Evolutionary conservation across 2,329 filamentous ascomycete genomes (phyloP), one percentile per base, ranked within the genome.

Genomic region (Leptographium lundbergii): DNA sequence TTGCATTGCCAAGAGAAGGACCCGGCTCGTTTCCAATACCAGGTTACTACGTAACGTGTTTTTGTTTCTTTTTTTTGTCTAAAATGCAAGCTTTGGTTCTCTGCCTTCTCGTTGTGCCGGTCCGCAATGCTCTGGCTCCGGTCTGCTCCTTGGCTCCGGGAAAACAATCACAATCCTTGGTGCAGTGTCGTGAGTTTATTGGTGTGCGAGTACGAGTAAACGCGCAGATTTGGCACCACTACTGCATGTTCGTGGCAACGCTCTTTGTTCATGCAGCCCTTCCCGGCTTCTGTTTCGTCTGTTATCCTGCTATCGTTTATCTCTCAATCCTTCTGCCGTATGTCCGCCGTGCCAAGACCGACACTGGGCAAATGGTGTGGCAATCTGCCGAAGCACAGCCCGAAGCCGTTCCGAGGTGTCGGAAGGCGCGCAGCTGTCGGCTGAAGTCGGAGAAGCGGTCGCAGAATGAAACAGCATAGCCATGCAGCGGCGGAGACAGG

Each of bases 281-380:
- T 19, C 39, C 17, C 6, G 39, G 39, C 39, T 19, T 42, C 3
- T 2, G 39, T 34, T 5, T 32, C 27, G 11, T 54, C 52, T 22
- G 29, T 54, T 34, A n/a, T 36, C 17, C 36, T 25, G 29, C 42
- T 55, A 54, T 39, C 32, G 32, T 1, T 24, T 36, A 29, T 42
- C 54, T 6, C 10, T 17, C 24, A 4, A 36, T 6, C 2, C 24
- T 39, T 22, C 51, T 10, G 34, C 50, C 25, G 39, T 32, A 25
- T 34, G 57, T n/a, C 57, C 27, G 54, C 54, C 59, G 59, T 45
- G 56, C 59, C 55, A 54, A 55, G 56, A 29, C 56, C 59, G 59
- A 60, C 22, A 22, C 22, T 34, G 51, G 51, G 22, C 17, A 13
- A 29, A 14, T 25, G 47, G 47, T 32, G 52, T 22, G 17, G 11